Percentiles rank a stretch among this genome's conserved stretches.
These are phyloP conservation scores for Phialocephala sp. DNA, from an alignment of 2,329 filamentous ascomycete species.

Conservation along the genomic window DNA sequence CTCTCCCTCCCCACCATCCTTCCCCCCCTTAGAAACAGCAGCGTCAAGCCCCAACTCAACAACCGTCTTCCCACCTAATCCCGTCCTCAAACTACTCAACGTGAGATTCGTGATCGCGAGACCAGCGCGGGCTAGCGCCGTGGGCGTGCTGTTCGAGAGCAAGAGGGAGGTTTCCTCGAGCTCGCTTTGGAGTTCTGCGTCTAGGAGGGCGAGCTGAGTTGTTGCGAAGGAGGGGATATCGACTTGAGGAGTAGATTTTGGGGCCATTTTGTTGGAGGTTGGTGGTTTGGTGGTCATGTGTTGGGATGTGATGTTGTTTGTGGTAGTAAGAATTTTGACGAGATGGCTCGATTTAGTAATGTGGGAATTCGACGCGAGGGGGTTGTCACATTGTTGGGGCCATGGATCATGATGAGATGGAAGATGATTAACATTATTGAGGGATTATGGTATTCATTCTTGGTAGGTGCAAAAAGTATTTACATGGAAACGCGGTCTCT, in stretches of 20 bases:
- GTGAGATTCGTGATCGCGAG: constrained; percentile 78
- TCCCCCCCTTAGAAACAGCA: constrained; percentile 14
- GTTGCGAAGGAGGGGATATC: constrained; percentile 72
- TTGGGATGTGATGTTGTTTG: constrained; percentile 9
- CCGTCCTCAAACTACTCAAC: constrained; percentile 79
- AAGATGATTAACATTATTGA: no score
- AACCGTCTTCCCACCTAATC: constrained; percentile 88
- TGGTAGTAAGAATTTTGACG: not conserved
- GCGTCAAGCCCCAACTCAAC: constrained; percentile 76
- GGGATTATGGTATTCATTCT: no score
- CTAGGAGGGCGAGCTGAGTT: constrained; percentile 73
- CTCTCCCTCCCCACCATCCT: constrained; percentile 53
- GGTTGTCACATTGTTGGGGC: no score
- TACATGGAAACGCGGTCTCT: no score
- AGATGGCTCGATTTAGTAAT: not conserved
- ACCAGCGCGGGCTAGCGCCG: constrained; percentile 75
- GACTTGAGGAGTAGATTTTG: constrained; percentile 41
- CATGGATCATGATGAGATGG: no score
- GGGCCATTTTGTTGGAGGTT: constrained; percentile 42
- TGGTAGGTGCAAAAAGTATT: no score
- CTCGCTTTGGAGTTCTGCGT: constrained; percentile 74
- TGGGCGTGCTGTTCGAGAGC: constrained; percentile 70
- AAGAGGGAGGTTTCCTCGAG: constrained; percentile 71
- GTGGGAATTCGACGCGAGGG: no score
- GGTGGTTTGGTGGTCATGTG: constrained; percentile 23